Evolutionary conservation across 2,329 filamentous ascomycete species (phyloP), one percentile per base, ranked within the genome.

Genomic region (Diplodia sapinea): DNA sequence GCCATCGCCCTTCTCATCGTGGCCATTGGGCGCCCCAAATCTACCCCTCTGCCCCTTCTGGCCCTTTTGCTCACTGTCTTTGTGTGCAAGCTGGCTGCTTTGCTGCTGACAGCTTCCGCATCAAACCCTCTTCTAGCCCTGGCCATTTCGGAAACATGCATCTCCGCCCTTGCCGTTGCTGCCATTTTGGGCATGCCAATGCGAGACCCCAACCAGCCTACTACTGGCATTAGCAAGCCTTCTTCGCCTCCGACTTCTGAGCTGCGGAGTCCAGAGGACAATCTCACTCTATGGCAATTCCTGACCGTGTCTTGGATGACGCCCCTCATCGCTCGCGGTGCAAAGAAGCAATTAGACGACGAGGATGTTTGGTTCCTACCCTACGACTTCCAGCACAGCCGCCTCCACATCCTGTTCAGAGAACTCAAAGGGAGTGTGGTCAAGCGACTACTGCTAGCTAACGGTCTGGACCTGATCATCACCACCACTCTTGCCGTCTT

Each of bases 241-340:
- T 87, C 85, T 65, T 80, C 82, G 20, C 70, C 78, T 4, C 87
- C 91, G 1, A 88, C 84, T 0, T 82, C 80, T 2, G 77, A 83
- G 2, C 80, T 91, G n/a, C 89, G 92, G 36, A 89, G 85, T 57
- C 89, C 93, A 0, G 93, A 97, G 76, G 93, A 97, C 72, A 88
- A 91, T 70, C 77, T 96, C 29, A 91, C 85, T 0, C 82, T 94
- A 0, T 93, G 92, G 86, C 91, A 94, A 71, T 97, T 92, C 79
- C 91, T 94, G 86, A 89, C 87, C 6, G 90, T 96, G 33, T 91
- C 87, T 0, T 97, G 93, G 93, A 89, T 96, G 80, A 82, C 83
- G 0, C 90, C 93, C 0, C 79, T 96, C 7, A 92, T 96, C 13
- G 80, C 82, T 1, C 78, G 88, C 29, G 92, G 90, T 1, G 85